Percentiles rank a stretch among this genome's conserved stretches.
Evolutionary conservation across 768 basidiomycete species (phyloP).

Genomic region (Leccinellum luteum): DNA sequence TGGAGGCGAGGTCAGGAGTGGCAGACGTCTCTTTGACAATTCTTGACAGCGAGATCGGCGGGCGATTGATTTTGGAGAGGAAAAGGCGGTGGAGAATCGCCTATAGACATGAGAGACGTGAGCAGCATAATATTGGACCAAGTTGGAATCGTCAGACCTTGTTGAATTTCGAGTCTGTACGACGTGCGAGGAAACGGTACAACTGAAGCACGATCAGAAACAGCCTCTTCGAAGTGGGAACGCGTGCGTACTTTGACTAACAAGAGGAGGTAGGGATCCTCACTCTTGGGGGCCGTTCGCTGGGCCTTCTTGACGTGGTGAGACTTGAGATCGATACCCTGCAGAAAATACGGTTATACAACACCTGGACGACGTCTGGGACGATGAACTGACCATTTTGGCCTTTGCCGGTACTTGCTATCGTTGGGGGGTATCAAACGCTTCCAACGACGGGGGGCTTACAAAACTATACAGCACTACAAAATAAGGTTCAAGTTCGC

Average conservation of each 20-base stretch:
- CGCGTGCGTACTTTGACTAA: conserved; percentile 81
- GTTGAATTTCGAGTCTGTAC: conserved; percentile 96
- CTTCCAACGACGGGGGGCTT: conserved; percentile 47
- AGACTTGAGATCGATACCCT: conserved; percentile 94
- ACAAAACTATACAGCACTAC: conserved; percentile 61
- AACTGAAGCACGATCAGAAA: conserved; percentile 51
- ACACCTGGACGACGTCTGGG: conserved; percentile 23
- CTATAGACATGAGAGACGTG: conserved; percentile 37
- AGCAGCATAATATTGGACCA: conserved; percentile 9
- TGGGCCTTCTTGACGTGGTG: conserved; percentile 99
- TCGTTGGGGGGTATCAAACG: conserved; percentile 35
- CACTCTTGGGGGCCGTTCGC: conserved; percentile 93
- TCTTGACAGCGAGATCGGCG: conserved; percentile 92
- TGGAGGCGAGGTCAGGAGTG: conserved; percentile 64
- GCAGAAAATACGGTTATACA: conserved; percentile 16
- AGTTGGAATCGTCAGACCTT: conserved; percentile 50
- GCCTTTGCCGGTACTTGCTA: conserved; percentile 55
- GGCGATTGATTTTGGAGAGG: conserved; percentile 96
- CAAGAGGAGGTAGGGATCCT: conserved; percentile 98
- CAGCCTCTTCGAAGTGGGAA: conserved; percentile 2
- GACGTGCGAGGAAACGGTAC: conserved; percentile 97
- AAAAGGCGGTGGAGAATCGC: conserved; percentile 95
- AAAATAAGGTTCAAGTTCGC: conserved; percentile 36
- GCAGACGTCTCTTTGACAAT: conserved; percentile 80
- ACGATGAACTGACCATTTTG: conserved; percentile 79